phyloP scores from a whole-genome alignment of 768 basidiomycete species.

The Fomitopsis serialis region DNA sequence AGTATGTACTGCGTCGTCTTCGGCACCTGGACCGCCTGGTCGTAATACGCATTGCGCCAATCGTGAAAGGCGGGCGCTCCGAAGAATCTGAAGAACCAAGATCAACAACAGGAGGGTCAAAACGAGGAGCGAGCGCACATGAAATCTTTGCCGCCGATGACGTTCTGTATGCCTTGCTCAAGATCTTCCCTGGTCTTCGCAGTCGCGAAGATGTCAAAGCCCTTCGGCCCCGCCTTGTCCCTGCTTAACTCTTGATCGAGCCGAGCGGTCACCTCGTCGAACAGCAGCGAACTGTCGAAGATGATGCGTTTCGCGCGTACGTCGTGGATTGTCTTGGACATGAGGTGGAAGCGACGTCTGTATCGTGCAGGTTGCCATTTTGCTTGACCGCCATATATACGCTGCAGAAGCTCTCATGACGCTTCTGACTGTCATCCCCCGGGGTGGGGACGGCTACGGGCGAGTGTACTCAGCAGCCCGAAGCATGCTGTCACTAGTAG shows the following conservation, averaged over 20 bases:
- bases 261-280: conserved; percentile 36
- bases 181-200: conserved; percentile 32
- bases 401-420: no score
- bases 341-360: no score
- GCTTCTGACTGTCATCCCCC: no score
- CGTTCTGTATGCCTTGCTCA: conserved; percentile 25
- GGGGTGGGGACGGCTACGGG: no score
- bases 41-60: conserved; percentile 7
- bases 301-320: conserved; percentile 38
- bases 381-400: no score
- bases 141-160: conserved; percentile 34
- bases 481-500: no score
- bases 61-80: conserved; percentile 3
- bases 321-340: conserved; percentile 11
- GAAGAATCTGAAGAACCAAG: conserved; percentile 13
- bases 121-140: conserved; percentile 31
- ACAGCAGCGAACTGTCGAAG: conserved; percentile 34
- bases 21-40: conserved; percentile 3
- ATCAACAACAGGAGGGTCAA: background rate
- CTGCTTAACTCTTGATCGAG: conserved; percentile 40
- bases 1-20: conserved; percentile 37
- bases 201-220: conserved; percentile 18
- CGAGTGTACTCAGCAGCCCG: no score
- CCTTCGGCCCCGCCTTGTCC: conserved; percentile 22
- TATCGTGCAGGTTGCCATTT: no score